Base-by-base conservation (phyloP, 2,329 filamentous ascomycete species). In the Knufia fluminis region DNA sequence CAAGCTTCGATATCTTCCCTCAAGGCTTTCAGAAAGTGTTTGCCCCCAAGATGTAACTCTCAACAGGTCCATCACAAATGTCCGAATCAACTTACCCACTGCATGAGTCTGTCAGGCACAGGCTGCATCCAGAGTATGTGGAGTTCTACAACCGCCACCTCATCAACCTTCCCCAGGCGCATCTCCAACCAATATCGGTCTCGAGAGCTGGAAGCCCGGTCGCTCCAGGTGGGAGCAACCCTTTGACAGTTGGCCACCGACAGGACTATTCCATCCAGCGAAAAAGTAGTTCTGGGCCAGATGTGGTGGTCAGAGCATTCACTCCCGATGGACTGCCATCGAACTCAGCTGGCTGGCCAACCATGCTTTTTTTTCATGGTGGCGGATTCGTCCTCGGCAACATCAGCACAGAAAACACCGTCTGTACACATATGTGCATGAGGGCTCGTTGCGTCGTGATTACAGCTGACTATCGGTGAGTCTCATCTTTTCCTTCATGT, bases 351-450 rank as follows among this genome's bases (percentile, higher is more conserved):
- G 77, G 77, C 22, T 80, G 76, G 76, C 77, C 77, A 1, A 68
- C 74, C 6, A 71, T 75, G 59, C 55, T 80, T 2, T 81, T 77
- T 59, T 76, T 71, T 56, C 77, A 80, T 55, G 77, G 77, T 3
- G 77, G 77, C 1, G 77, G 77, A 2, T 80, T 76, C 75, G 76
- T 79, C 2, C 56, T 79, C 24, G 77, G 77, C 0, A 76, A 73
- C 40, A 77, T 79, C 38, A 68, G 76, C 52, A 78, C 75, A 0
- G 77, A 80, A 62, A 79, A 80, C 54, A 68, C 70, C 3, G 72
- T 79, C 2, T 75, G 74, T 45, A 71, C 74, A n/a, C 71, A 78
- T 55, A 59, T 80, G 9, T 78, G 74, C 53, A 66, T 66, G 19
- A 64, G 73, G 9, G 70, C 68, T 0, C 69, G 68, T 6, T 74